Evolutionary conservation across 2,329 filamentous ascomycete genomes (phyloP).

Genomic region (Fusarium concolor): DNA sequence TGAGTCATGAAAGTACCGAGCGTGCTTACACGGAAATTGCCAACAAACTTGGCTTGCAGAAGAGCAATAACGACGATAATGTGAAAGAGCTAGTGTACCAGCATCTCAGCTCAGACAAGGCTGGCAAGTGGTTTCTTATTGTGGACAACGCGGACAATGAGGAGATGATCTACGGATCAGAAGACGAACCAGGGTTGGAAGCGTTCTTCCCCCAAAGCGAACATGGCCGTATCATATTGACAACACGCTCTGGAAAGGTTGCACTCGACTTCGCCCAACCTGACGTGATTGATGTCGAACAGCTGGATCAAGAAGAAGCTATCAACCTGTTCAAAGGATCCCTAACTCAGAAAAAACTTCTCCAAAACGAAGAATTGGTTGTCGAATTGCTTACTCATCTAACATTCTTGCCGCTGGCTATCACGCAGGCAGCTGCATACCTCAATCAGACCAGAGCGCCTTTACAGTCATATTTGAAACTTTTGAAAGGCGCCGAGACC

Average conservation of each 20-base stretch:
- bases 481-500: conserved; percentile 39
- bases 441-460: conserved; percentile 47
- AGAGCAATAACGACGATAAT: conserved; percentile 52
- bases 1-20: conserved; percentile 47
- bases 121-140: conserved; percentile 55
- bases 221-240: conserved; percentile 38
- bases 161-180: conserved; percentile 44
- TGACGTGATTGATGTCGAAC: conserved; percentile 24
- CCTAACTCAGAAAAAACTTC: conserved; percentile 30
- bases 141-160: conserved; percentile 60
- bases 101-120: conserved; percentile 46
- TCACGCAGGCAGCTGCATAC: conserved; percentile 52
- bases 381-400: conserved; percentile 48
- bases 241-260: conserved; percentile 27
- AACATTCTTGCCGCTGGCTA: conserved; percentile 50
- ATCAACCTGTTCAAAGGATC: conserved; percentile 36
- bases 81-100: conserved; percentile 52
- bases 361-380: conserved; percentile 30
- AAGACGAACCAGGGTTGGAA: neutral
- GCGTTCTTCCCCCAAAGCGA: conserved; percentile 46
- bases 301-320: conserved; percentile 41
- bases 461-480: conserved; percentile 42
- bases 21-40: conserved; percentile 52
- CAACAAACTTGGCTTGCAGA: conserved; percentile 41
- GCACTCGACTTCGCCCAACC: neutral